Percentiles rank a stretch among this genome's conserved stretches.
Conservation (phyloP, 1,284 basidiomycete species). For the Meripilus lineatus region DNA sequence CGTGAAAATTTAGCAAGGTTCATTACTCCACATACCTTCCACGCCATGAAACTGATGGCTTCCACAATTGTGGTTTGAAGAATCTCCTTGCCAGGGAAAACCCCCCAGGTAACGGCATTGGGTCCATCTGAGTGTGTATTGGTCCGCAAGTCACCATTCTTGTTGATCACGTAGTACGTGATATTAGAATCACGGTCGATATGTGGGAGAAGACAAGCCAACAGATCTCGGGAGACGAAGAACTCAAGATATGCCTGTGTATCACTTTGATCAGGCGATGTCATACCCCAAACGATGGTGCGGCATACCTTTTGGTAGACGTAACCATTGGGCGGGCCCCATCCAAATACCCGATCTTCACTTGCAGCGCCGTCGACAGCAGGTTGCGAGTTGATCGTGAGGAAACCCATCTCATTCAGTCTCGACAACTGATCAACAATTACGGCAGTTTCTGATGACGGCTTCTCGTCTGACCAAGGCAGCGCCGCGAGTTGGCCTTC, state of each 20-base stretch:
- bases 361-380: constrained; percentile 91
- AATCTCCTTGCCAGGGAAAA: constrained; percentile 98
- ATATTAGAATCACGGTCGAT: constrained; percentile 88
- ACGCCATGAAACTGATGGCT: constrained; percentile 93
- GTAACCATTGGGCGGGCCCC: constrained; percentile 93
- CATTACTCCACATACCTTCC: constrained; percentile 64
- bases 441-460: constrained; percentile 80
- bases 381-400: constrained; percentile 98
- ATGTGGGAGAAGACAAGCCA: constrained; percentile 69
- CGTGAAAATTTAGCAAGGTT: background rate
- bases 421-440: constrained; percentile 79
- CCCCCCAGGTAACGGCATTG: constrained; percentile 99
- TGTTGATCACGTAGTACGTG: constrained; percentile 96
- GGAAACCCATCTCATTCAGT: constrained; percentile 88
- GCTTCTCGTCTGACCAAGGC: constrained; percentile 94
- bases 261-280: background rate
- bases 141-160: constrained; percentile 86
- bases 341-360: constrained; percentile 85
- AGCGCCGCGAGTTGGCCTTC: constrained; percentile 65
- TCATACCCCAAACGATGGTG: constrained; percentile 3
- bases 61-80: constrained; percentile 98
- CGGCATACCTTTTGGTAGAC: constrained; percentile 89
- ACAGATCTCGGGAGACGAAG: constrained; percentile 46
- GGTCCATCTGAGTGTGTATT: constrained; percentile 92
- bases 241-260: constrained; percentile 89